phyloP scores from a whole-genome alignment of 129 eudicot species.

The Rutidosis leptorrhynchoides region DNA sequence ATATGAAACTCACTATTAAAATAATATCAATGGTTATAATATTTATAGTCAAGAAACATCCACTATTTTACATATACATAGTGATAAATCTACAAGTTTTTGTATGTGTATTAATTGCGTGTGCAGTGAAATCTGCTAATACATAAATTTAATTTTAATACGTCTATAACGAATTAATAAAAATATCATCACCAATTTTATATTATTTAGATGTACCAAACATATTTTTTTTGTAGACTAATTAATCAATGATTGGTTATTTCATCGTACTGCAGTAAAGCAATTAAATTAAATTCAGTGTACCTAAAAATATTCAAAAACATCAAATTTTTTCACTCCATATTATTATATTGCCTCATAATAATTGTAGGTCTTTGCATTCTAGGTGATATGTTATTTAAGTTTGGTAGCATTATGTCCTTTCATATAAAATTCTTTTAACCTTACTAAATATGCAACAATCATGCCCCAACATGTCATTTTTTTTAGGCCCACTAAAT shows the following conservation, averaged over 20 bases:
- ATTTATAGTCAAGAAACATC: background rate
- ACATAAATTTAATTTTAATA: too few relatives aligned
- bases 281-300: background rate
- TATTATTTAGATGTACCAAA: too few relatives aligned
- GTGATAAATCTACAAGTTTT: too few relatives aligned
- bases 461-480: slow-evolving; percentile 3
- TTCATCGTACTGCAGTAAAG: background rate
- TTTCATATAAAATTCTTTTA: background rate
- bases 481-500: background rate
- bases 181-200: too few relatives aligned
- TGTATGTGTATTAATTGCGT: too few relatives aligned
- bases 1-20: background rate
- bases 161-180: too few relatives aligned
- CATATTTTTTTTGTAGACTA: too few relatives aligned
- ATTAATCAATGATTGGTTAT: too few relatives aligned
- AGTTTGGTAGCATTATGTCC: background rate
- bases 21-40: background rate
- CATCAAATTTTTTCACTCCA: background rate
- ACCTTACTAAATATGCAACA: background rate
- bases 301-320: background rate
- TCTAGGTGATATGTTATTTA: background rate
- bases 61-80: background rate
- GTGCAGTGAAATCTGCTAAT: too few relatives aligned
- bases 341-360: too few relatives aligned
- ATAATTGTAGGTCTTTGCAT: background rate